Conservation (phyloP, 2,329 filamentous ascomycete species). For the Biscogniauxia marginata region DNA sequence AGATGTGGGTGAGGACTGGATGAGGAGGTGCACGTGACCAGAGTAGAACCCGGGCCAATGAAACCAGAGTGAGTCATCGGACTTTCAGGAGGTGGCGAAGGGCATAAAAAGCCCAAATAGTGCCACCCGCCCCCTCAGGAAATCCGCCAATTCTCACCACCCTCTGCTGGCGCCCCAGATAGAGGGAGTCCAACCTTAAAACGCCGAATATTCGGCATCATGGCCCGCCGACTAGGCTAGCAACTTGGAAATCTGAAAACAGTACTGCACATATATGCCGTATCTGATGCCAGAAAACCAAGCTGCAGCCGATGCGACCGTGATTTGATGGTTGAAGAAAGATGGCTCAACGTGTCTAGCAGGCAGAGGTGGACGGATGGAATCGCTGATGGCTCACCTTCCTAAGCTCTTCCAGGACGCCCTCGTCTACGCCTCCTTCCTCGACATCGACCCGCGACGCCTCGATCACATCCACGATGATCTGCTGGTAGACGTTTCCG, state of each 20-base stretch:
- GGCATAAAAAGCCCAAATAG: slow-evolving; percentile 58
- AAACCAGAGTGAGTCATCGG: slow-evolving; percentile 21
- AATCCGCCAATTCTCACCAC: slow-evolving; percentile 39
- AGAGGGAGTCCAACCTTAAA: slow-evolving; percentile 3
- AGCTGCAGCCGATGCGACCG: slow-evolving; percentile 5
- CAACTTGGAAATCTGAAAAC: slow-evolving; percentile 1
- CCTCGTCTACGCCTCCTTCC: slow-evolving; percentile 87
- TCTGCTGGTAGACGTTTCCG: slow-evolving; percentile 77
- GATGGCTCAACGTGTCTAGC: neutral
- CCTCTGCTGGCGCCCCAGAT: slow-evolving; percentile 32
- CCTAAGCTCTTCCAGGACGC: slow-evolving; percentile 81
- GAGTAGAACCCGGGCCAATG: slow-evolving; percentile 18
- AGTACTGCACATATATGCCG: neutral
- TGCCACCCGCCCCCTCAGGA: slow-evolving; percentile 45
- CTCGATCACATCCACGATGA: slow-evolving; percentile 84
- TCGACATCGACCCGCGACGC: slow-evolving; percentile 94
- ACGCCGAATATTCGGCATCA: neutral
- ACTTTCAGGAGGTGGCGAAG: slow-evolving; percentile 28
- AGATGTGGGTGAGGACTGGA: slow-evolving; percentile 9
- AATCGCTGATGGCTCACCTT: slow-evolving; percentile 60
- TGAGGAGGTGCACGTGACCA: slow-evolving; percentile 24
- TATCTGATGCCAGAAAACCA: neutral
- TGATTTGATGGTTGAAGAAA: slow-evolving; percentile 10
- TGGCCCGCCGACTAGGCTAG: neutral
- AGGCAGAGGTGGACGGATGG: slow-evolving; percentile 12